Percentiles rank a stretch among this genome's conserved stretches.
Conservation (phyloP, 805 yeast genomes). For the Nakazawaea wickerhamii region DNA sequence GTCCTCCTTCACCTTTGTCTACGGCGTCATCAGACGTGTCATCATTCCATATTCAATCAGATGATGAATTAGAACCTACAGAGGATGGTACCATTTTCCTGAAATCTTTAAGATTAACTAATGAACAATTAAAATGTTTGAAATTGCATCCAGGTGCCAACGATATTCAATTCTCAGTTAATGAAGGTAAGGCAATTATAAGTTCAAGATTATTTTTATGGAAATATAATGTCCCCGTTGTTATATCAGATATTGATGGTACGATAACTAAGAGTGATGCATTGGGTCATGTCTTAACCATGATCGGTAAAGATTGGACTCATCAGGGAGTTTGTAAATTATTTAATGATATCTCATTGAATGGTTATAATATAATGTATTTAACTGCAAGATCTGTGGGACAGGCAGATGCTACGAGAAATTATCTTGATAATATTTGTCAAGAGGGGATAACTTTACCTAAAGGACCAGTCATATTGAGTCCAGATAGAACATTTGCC, state of each 20-base stretch:
- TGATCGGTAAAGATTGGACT: constrained; percentile 97
- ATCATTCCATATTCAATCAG: constrained; percentile 18
- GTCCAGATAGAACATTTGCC: constrained; percentile 96
- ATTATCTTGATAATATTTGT: constrained; percentile 68
- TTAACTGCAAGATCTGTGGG: constrained; percentile 95
- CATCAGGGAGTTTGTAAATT: constrained; percentile 92
- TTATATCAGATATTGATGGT: constrained; percentile 96
- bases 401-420: constrained; percentile 86
- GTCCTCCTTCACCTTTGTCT: constrained; percentile 18
- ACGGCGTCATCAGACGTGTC: constrained; percentile 22
- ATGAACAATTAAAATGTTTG: constrained; percentile 77
- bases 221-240: constrained; percentile 82
- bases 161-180: constrained; percentile 70
- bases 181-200: constrained; percentile 75
- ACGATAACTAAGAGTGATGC: constrained; percentile 98
- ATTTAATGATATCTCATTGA: constrained; percentile 77
- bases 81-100: constrained; percentile 38
- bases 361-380: constrained; percentile 92
- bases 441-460: constrained; percentile 79
- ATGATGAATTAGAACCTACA: constrained; percentile 18
- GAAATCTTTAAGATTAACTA: constrained; percentile 84
- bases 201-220: constrained; percentile 73
- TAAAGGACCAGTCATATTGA: constrained; percentile 85
- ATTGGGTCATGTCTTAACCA: constrained; percentile 87
- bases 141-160: constrained; percentile 76